These are phyloP conservation scores for Coemansia sp. DNA, from an alignment of 192 early-diverging fungal genomes.

Conservation along the genomic window DNA sequence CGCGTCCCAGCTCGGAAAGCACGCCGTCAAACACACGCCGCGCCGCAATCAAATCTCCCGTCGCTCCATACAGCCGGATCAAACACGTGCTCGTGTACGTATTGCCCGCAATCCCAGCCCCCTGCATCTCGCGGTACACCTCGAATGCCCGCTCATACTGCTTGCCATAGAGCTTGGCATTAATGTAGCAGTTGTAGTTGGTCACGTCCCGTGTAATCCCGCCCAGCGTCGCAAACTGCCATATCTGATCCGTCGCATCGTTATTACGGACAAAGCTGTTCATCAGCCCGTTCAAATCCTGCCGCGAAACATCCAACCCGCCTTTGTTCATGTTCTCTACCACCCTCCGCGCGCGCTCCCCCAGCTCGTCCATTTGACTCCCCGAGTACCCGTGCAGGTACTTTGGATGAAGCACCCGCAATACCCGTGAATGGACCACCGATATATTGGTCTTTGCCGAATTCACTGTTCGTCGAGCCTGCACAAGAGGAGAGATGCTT, in stretches of 20 bases:
- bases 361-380: background rate
- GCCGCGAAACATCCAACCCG: background rate
- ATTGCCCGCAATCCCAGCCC: slow-evolving; percentile 16
- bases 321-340: background rate
- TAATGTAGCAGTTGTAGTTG: slow-evolving; percentile 27
- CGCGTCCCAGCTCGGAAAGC: background rate
- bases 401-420: background rate
- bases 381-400: background rate
- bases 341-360: background rate
- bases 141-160: slow-evolving; percentile 20
- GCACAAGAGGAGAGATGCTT: no score
- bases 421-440: background rate
- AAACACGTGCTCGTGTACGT: slow-evolving; percentile 6
- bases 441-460: background rate
- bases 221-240: slow-evolving; percentile 35
- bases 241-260: slow-evolving; percentile 14
- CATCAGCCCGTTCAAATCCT: slow-evolving; percentile 8
- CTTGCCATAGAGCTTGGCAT: slow-evolving; percentile 1
- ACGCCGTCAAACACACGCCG: slow-evolving; percentile 15
- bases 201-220: slow-evolving; percentile 18
- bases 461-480: background rate
- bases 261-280: slow-evolving; percentile 3
- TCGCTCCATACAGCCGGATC: slow-evolving; percentile 21
- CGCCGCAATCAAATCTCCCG: slow-evolving; percentile 29
- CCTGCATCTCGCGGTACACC: slow-evolving; percentile 7